Base-by-base conservation (phyloP, 1,284 basidiomycete species). In the Taiwanofungus camphoratus region DNA sequence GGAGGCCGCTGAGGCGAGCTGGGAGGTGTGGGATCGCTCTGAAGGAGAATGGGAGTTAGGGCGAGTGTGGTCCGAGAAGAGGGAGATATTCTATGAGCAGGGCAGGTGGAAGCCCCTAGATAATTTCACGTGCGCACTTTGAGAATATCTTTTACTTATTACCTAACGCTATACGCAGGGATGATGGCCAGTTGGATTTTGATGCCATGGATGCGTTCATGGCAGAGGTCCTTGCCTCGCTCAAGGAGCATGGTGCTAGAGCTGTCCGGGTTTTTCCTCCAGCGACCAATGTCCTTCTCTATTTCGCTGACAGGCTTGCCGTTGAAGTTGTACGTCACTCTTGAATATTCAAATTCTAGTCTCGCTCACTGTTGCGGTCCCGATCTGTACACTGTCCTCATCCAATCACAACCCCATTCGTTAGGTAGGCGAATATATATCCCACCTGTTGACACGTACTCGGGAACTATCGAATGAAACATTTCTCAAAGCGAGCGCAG, bases 131-230 rank as follows among this genome's bases (percentile, higher is more conserved):
- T 89, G 61, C 62, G 87, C 74, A 12, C 13, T 42, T 35, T 26
- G 8, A 12, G 18, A 12, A 18, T 36, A n/a, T 27, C 11, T 30
- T 21, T 5, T 24, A 8, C 37, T 5, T n/a, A 24, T 15, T 37
- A 32, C 33, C 44, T 42, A 42, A n/a, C 36, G 39, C 27, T 39
- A 30, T 35, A 6, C 46, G 39, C 29, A 73, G 65, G 56, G 49
- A 65, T 33, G 65, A 74, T n/a, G 72, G 70, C 12, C 61, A 67
- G 19, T 72, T 95, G 26, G 81, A 89, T 57, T 97, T 99, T 56
- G 86, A 85, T 16, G 78, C 94, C 1, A 97, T 98, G 95, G 92
- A 96, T 58, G 74, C 70, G 12, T 97, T 94, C 64, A 93, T 98
- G 69, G 67, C 68, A 0, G 74, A 76, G 36, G 70, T 94, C 2